These are phyloP conservation scores for Mayamaea pseudoterrestris DNA, from an alignment of 108 stramenopile species.

Conservation along the genomic window DNA sequence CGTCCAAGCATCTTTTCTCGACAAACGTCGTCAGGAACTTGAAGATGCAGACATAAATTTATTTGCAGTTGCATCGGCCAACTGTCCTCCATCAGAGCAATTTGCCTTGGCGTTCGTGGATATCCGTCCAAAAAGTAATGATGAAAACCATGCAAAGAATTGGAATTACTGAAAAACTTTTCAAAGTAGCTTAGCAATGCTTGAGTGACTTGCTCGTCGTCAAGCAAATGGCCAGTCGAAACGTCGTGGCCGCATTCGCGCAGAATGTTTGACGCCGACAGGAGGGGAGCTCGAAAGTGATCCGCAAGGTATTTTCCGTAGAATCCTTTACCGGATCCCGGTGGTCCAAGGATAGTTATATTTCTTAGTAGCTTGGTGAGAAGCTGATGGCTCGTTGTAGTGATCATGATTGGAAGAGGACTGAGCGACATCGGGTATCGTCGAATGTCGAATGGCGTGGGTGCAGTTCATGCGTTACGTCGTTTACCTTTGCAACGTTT, in stretches of 20 bases:
- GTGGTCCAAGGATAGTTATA: conserved; percentile 26
- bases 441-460: too few species aligned
- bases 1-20: conserved; percentile 58
- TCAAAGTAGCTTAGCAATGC: conserved; percentile 26
- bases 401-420: too few species aligned
- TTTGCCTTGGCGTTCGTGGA: conserved; percentile 53
- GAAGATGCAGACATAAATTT: conserved; percentile 35
- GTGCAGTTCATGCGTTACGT: too few species aligned
- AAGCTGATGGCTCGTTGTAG: too few species aligned
- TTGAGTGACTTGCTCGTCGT: conserved; percentile 38
- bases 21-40: conserved; percentile 66
- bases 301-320: conserved; percentile 35
- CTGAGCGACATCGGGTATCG: too few species aligned
- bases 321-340: conserved; percentile 54
- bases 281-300: conserved; percentile 20
- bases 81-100: conserved; percentile 27
- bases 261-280: conserved; percentile 54
- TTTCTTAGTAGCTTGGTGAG: neutral
- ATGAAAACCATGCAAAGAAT: neutral
- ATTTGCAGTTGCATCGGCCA: conserved; percentile 32
- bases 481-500: too few species aligned
- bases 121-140: conserved; percentile 64
- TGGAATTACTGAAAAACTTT: neutral
- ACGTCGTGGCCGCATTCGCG: conserved; percentile 19
- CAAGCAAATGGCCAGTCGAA: conserved; percentile 42